Conservation (phyloP, 2,329 filamentous ascomycete genomes). For the Neofusicoccum kwambonambiense region DNA sequence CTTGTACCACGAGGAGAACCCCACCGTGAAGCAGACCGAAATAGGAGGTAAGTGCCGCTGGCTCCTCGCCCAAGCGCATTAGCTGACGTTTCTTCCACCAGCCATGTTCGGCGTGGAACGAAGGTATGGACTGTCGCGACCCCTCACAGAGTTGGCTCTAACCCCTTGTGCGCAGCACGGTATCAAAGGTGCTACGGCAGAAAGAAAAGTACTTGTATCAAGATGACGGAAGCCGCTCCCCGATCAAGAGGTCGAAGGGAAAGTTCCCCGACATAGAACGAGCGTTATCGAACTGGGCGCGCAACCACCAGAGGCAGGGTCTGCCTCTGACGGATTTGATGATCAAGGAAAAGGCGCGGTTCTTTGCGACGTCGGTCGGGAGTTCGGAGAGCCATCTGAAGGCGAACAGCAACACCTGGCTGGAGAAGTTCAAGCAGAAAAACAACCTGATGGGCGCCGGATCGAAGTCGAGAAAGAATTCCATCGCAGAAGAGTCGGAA, state of each 20-base stretch:
- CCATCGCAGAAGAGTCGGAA: conserved; percentile 66
- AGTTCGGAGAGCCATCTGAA: conserved; percentile 70
- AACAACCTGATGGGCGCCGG: conserved; percentile 59
- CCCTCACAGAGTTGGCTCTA: not conserved
- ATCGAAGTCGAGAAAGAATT: conserved; percentile 53
- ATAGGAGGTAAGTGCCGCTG: conserved; percentile 70
- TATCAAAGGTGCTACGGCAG: conserved; percentile 94
- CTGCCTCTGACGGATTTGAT: conserved; percentile 72
- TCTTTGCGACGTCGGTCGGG: conserved; percentile 74
- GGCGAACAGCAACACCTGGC: conserved; percentile 72
- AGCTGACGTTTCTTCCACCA: conserved; percentile 40
- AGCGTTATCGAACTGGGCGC: conserved; percentile 82
- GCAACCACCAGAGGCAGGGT: conserved; percentile 76
- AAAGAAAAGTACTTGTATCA: conserved; percentile 91
- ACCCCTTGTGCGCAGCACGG: conserved; percentile 64
- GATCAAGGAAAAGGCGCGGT: conserved; percentile 78
- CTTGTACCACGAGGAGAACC: conserved; percentile 86
- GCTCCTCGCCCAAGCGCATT: not conserved
- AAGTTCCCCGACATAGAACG: conserved; percentile 90
- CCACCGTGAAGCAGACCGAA: conserved; percentile 88
- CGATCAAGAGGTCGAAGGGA: conserved; percentile 77
- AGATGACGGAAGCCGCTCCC: conserved; percentile 75
- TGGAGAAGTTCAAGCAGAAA: conserved; percentile 95
- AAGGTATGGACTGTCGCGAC: conserved; percentile 63
- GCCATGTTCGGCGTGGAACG: conserved; percentile 92